Conservation (phyloP, 2,329 filamentous ascomycete species). For the Aspergillus hiratsukae region DNA sequence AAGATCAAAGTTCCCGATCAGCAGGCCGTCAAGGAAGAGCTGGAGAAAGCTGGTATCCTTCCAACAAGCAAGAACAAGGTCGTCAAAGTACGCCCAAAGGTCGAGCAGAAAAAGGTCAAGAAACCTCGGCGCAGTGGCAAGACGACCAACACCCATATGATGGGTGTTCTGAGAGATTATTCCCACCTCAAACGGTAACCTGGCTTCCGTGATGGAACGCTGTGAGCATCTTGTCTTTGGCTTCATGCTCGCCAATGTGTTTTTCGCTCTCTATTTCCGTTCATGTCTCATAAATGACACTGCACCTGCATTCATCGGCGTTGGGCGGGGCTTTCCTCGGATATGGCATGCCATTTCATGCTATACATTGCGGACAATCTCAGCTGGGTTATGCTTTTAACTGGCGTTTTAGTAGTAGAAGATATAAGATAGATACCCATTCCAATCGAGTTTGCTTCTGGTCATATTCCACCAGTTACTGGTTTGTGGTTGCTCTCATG, state of each 20-base stretch:
- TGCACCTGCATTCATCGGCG: conserved; percentile 4
- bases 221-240: not conserved
- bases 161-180: conserved; percentile 72
- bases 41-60: conserved; percentile 73
- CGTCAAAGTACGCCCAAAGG: conserved; percentile 52
- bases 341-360: not conserved
- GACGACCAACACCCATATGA: conserved; percentile 85
- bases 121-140: conserved; percentile 71
- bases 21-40: conserved; percentile 71
- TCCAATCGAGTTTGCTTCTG: not conserved
- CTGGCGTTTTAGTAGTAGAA: conserved; percentile 15
- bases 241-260: not conserved
- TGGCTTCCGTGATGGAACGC: not conserved
- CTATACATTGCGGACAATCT: not conserved
- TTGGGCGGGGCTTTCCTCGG: conserved; percentile 1
- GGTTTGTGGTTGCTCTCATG: not conserved
- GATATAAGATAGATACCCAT: conserved; percentile 10
- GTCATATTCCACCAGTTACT: not conserved
- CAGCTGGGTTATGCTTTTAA: conserved; percentile 15
- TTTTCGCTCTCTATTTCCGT: not conserved
- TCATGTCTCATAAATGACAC: not conserved
- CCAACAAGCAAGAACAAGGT: conserved; percentile 78
- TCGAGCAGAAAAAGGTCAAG: conserved; percentile 66
- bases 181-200: conserved; percentile 42
- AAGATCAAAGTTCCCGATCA: conserved; percentile 70